Base-by-base conservation (phyloP, 2,329 filamentous ascomycete genomes). In the Reticulascus tulasneorum region DNA sequence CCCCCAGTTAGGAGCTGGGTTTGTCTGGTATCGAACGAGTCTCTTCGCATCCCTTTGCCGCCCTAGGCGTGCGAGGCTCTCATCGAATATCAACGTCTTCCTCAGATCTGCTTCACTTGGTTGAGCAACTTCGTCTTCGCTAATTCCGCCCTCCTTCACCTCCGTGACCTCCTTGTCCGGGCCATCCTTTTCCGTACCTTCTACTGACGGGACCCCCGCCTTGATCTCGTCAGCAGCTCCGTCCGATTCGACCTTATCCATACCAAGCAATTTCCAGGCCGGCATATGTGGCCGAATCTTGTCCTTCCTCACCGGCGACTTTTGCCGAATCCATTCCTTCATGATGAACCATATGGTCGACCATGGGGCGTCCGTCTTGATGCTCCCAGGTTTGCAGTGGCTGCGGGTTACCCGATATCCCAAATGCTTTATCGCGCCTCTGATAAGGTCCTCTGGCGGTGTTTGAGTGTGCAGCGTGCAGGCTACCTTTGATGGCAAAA, bases 301-400 rank as follows among this genome's bases (percentile, higher is more conserved):
- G 2, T 76, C 77, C 23, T 82, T 77, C 55, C 86, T 94, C 39
- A 94, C 71, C 0, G 90, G 89, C 0, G 77, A 73, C 51, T 83
- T 85, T 55, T 94, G 88, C 17, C 83, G 77, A 11, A 86, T 78
- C 88, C 89, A 98, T 62, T 95, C 89, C 18, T 86, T 76, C 79
- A 97, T 93, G 19, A 97, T 69, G 56, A 94, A 85, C 90, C 93
- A 97, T 30, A 98, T 76, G 0, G 87, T 81, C 5, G 71, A 71
- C 89, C 89, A 98, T 0, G 90, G 86, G 11, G 93, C 93, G 60
- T 97, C 81, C 0, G 93, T 97, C 66, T 94, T 94, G 61, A 97
- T 81, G 52, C 86, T 93, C 18, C 90, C 91, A 0, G 87, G 76
- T 48, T 89, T 88, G 50, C 88, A 88, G 60, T 98, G 93, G 49